Base-by-base conservation (phyloP, 768 basidiomycete genomes). In the Pisolithus sp. region DNA sequence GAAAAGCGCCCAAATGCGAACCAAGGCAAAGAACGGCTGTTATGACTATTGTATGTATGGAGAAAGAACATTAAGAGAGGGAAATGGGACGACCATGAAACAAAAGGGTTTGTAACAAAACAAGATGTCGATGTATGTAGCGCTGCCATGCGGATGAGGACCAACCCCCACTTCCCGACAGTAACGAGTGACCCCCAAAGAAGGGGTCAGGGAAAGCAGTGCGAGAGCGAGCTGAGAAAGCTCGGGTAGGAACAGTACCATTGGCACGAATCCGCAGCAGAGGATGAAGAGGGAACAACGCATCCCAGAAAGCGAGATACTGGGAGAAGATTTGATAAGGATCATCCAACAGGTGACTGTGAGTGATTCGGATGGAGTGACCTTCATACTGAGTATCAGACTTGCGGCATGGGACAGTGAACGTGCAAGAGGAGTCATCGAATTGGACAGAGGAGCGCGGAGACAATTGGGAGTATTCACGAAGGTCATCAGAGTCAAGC, bases 101-200 rank as follows among this genome's bases (percentile, higher is more conserved):
- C 21, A 60, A 43, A 41, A 66, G 59, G 4, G 59, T 57, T 26
- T 64, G 64, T 0, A 73, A 49, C 2, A 75, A 23, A 1, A 60
- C 62, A 20, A 72, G 72, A 48, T 74, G 56, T 48, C 73, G 67
- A 3, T 72, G 62, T n/a, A 76, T 70, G 56, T 77, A 76, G 24
- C 63, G 58, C 28, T 62, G 56, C 51, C 63, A 76, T 0, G 69
- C 54, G 1, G 65, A 58, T 0, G 71, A 73, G 0, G 70, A 52
- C 75, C 76, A 77, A 0, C 72, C 60, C 0, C 75, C 73, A 6
- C 75, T 73, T 0, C 76, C 73, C 7, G 74, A 60, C 17, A 68
- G 69, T 21, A 68, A n/a, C 2, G 65, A 68, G 43, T 71, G 69
- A 5, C 66, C 69, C 34, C 38, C 10, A 12, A 54, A 8, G 7